These are phyloP conservation scores for Epicoccum sorghinum DNA, from an alignment of 2,329 filamentous ascomycete genomes.

Conservation along the genomic window DNA sequence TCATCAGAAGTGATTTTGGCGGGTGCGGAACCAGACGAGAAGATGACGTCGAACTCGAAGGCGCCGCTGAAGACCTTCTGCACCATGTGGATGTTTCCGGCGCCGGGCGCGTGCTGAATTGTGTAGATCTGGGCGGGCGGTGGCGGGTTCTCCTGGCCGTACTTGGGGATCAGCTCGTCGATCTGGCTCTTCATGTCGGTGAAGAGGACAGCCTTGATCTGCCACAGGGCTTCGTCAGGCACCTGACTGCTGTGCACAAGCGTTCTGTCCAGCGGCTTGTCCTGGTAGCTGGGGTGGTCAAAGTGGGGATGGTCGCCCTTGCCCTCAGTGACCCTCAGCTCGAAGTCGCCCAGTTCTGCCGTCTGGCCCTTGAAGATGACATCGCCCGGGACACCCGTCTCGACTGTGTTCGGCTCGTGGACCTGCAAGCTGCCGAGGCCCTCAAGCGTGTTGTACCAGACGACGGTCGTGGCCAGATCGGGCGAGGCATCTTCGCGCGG, in stretches of 20 bases:
- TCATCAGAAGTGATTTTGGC: slow-evolving; percentile 63
- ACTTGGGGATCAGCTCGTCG: slow-evolving; percentile 63
- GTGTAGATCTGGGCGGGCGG: slow-evolving; percentile 88
- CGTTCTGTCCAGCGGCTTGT: slow-evolving; percentile 77
- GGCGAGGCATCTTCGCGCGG: slow-evolving; percentile 70
- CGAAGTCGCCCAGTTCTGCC: slow-evolving; percentile 76
- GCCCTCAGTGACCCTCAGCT: slow-evolving; percentile 76
- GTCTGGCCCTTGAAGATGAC: slow-evolving; percentile 75
- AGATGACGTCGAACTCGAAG: slow-evolving; percentile 93
- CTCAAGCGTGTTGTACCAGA: slow-evolving; percentile 85
- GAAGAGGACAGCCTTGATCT: slow-evolving; percentile 74
- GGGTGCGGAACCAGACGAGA: slow-evolving; percentile 75
- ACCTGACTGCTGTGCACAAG: slow-evolving; percentile 74
- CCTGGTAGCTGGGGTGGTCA: slow-evolving; percentile 67
- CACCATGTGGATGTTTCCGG: slow-evolving; percentile 83
- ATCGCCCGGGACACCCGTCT: slow-evolving; percentile 61
- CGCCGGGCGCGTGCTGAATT: slow-evolving; percentile 69
- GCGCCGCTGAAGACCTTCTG: slow-evolving; percentile 90
- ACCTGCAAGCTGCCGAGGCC: slow-evolving; percentile 72
- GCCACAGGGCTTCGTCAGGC: slow-evolving; percentile 77
- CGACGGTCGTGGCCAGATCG: slow-evolving; percentile 74
- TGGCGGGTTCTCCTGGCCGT: slow-evolving; percentile 67
- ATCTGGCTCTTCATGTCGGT: slow-evolving; percentile 68
- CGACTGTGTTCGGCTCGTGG: slow-evolving; percentile 54
- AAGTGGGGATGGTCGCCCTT: slow-evolving; percentile 64